Evolutionary conservation across 768 basidiomycete species (phyloP).

Genomic region (Suillus placidus): DNA sequence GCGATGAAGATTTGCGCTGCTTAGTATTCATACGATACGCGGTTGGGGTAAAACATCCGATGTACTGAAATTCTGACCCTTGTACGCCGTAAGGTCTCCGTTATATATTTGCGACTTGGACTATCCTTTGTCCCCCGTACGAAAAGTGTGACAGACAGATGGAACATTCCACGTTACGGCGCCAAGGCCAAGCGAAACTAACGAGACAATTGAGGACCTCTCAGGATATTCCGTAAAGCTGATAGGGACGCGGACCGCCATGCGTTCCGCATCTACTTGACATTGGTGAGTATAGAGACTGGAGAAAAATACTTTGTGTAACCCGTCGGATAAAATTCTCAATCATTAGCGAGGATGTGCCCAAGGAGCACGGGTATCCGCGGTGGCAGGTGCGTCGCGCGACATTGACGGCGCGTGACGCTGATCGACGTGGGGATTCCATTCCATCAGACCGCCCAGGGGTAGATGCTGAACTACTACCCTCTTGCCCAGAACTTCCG

Average conservation of each 20-base stretch:
- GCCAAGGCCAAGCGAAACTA: constrained; percentile 4
- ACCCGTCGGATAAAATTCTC: background rate
- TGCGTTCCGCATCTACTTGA: background rate
- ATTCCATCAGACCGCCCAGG: constrained; percentile 78
- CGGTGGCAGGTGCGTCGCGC: constrained; percentile 3
- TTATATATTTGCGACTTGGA: background rate
- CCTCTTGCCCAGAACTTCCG: constrained; percentile 89
- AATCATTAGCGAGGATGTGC: constrained; percentile 4
- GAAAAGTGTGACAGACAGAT: constrained; percentile 4
- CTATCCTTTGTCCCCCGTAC: background rate
- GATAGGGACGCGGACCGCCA: constrained; percentile 6
- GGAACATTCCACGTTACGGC: background rate
- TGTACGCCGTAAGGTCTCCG: constrained; percentile 13
- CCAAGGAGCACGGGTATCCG: constrained; percentile 22
- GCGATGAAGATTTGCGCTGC: constrained; percentile 3
- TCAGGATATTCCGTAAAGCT: constrained; percentile 8
- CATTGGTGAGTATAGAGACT: background rate
- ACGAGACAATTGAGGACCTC: background rate
- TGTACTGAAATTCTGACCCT: background rate
- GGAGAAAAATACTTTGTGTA: constrained; percentile 1
- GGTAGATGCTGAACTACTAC: constrained; percentile 97
- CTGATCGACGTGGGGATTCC: constrained; percentile 41
- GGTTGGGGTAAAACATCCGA: background rate
- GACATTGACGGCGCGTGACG: constrained; percentile 1
- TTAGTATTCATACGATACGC: background rate